phyloP scores from a whole-genome alignment of 1,284 basidiomycete species.

The Heliocybe sulcata region DNA sequence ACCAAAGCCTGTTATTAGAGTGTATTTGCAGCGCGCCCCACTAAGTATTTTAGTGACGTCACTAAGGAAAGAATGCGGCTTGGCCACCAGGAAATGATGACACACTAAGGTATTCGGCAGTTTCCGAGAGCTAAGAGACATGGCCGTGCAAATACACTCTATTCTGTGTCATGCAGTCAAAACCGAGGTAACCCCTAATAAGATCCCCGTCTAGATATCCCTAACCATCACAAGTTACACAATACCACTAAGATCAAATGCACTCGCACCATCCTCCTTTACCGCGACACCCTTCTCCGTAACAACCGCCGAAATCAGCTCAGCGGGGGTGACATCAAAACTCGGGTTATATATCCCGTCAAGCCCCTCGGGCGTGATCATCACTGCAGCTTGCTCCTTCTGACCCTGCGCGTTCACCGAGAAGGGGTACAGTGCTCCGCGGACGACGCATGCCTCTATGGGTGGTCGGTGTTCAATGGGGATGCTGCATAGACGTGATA shows the following conservation, averaged over 20 bases:
- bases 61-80: too few relatives aligned
- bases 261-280: conserved; percentile 38
- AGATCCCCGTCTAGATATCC: background rate
- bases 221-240: background rate
- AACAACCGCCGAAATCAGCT: conserved; percentile 77
- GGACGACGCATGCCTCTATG: conserved; percentile 80
- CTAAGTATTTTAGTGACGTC: too few relatives aligned
- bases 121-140: too few relatives aligned
- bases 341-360: conserved; percentile 83
- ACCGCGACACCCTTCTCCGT: conserved; percentile 86
- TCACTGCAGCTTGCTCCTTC: conserved; percentile 56
- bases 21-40: too few relatives aligned
- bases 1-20: too few relatives aligned
- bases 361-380: conserved; percentile 66
- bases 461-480: conserved; percentile 87
- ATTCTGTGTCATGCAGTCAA: too few relatives aligned
- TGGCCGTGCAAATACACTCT: too few relatives aligned
- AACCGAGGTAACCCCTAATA: too few relatives aligned
- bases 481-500: too few relatives aligned
- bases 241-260: conserved; percentile 38
- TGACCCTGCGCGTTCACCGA: conserved; percentile 30
- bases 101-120: too few relatives aligned
- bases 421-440: conserved; percentile 64
- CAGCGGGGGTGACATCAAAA: conserved; percentile 90
- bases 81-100: too few relatives aligned